Base-by-base conservation (phyloP, 371 early-diverging fungal genomes). In the Phascolomyces articulosus region DNA sequence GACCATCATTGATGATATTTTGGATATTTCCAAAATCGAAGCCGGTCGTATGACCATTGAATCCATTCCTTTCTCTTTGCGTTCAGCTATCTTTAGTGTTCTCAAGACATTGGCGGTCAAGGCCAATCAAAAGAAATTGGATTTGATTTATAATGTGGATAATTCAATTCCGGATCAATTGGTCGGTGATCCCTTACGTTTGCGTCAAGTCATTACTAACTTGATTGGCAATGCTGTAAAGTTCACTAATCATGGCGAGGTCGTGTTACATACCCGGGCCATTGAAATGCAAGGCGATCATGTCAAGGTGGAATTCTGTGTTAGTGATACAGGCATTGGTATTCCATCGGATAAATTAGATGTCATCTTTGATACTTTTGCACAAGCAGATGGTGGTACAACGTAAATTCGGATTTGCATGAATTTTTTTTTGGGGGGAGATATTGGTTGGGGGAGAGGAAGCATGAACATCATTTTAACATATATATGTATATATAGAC, bases 241-340 rank as follows among this genome's bases (percentile, higher is more conserved):
- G 73, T 92, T 93, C 41, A 92, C 92, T 11, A 84, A 82, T 10
- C 78, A 84, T 54, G 94, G 92, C 49, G 78, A 77, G 29, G 84
- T 91, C 13, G 78, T 82, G 1, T 72, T 90, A 13, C 74, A 73
- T 49, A 80, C 79, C n/a, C 67, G 76, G 13, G 70, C 72, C 53
- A 67, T 65, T 56, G 64, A 67, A 63, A 71, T 68, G 73, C 61
- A 81, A 13, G 75, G 69, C 60, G 75, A 78, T 55, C 65, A 72
- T 24, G 73, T 87, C n/a, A 76, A 71, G 20, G 75, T 90, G 15
- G 81, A 84, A 58, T 78, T 92, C 56, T 85, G 86, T 62, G 90
- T 94, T 27, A 74, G 73, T 26, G 95, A 94, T 66, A 88, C 90
- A 1, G 95, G 95, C 34, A 93, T 93, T 31, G 95, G 94, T 20